Conservation (phyloP, 345 rosid species). For the Cardamine resedifolia region DNA sequence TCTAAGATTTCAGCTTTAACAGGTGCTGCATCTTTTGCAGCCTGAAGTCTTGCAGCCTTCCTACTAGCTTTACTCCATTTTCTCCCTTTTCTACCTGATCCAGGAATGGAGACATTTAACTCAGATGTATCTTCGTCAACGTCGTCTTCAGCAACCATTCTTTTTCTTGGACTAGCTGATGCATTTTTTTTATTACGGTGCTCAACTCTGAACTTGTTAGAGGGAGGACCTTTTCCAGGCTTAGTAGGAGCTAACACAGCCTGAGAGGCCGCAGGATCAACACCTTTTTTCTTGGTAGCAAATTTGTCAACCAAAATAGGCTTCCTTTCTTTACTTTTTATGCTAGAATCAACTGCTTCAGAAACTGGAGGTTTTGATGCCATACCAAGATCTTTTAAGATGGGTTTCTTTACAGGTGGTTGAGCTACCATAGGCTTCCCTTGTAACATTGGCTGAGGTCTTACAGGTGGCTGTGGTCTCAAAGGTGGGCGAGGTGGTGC, state of each 20-base stretch:
- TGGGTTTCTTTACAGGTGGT: slow-evolving; percentile 59
- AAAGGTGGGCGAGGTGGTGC: slow-evolving; percentile 55
- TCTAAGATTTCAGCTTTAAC: slow-evolving; percentile 93
- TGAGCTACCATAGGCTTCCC: slow-evolving; percentile 68
- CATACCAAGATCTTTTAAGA: slow-evolving; percentile 82
- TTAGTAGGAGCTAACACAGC: slow-evolving; percentile 75
- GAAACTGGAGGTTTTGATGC: slow-evolving; percentile 43
- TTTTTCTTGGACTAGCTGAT: slow-evolving; percentile 62
- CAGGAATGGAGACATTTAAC: slow-evolving; percentile 50
- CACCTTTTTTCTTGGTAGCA: slow-evolving; percentile 69
- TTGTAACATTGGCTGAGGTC: slow-evolving; percentile 73
- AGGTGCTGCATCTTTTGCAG: slow-evolving; percentile 95
- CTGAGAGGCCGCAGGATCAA: slow-evolving; percentile 69
- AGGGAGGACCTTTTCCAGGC: slow-evolving; percentile 72
- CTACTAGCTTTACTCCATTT: slow-evolving; percentile 98
- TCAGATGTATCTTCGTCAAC: slow-evolving; percentile 77
- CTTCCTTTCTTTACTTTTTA: slow-evolving; percentile 64
- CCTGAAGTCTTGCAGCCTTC: slow-evolving; percentile 88
- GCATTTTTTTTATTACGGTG: slow-evolving; percentile 56
- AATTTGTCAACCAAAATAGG: slow-evolving; percentile 94
- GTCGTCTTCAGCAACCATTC: slow-evolving; percentile 50
- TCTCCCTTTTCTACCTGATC: slow-evolving; percentile 86
- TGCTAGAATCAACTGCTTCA: slow-evolving; percentile 45
- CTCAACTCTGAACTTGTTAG: slow-evolving; percentile 73
- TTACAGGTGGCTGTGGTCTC: slow-evolving; percentile 55